Percentiles rank a stretch among this genome's conserved stretches.
Conservation (phyloP, 73 alveolate species). For the Symbiodinium pilosum region DNA sequence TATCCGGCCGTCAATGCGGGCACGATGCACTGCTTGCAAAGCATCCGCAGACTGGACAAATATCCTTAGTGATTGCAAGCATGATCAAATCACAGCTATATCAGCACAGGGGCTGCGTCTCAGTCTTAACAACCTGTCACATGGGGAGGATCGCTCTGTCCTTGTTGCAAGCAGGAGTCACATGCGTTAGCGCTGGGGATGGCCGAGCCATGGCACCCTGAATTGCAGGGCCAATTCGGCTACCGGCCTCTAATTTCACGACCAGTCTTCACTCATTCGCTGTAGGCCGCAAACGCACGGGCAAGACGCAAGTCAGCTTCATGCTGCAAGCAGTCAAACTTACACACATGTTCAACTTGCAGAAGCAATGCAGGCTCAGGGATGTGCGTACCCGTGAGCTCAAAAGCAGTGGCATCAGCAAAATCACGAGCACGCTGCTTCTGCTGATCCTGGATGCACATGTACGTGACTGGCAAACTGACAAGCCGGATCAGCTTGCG, state of each 20-base stretch:
- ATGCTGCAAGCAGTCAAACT: too few relatives aligned
- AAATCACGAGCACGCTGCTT: slow-evolving; percentile 16
- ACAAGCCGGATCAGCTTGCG: neutral
- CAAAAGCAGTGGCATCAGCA: neutral
- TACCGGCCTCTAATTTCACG: neutral
- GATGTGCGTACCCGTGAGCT: slow-evolving; percentile 4
- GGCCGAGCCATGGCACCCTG: neutral
- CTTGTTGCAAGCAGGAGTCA: too few relatives aligned
- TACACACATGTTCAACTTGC: too few relatives aligned
- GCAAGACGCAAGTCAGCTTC: neutral
- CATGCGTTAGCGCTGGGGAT: too few relatives aligned
- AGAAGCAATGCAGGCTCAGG: too few relatives aligned
- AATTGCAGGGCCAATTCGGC: neutral
- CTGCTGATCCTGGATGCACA: slow-evolving; percentile 42
- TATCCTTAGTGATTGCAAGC: slow-evolving; percentile 23
- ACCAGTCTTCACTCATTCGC: neutral
- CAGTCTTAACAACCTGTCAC: too few relatives aligned
- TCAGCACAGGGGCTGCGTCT: too few relatives aligned
- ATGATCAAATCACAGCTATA: too few relatives aligned
- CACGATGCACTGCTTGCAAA: neutral
- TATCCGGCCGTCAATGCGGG: neutral
- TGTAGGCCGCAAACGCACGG: neutral
- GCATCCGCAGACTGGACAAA: slow-evolving; percentile 20
- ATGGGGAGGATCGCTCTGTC: too few relatives aligned
- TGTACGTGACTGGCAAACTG: neutral